Conservation (phyloP, 2,329 filamentous ascomycete species). For the Aphanoascus verrucosus region DNA sequence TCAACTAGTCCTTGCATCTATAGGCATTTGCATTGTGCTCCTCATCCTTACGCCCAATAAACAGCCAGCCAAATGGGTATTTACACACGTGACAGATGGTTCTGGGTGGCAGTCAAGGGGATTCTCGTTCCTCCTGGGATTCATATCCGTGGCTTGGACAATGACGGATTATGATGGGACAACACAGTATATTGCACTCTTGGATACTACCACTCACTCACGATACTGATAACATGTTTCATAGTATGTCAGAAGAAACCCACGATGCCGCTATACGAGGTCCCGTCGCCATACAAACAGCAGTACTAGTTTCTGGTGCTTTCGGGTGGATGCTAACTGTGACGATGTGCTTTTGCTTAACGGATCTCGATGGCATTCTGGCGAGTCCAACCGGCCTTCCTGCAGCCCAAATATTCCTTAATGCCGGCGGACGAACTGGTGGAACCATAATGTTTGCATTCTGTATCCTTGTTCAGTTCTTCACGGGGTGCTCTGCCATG, state of each 20-base stretch:
- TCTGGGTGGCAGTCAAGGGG: conserved; percentile 52
- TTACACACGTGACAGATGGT: conserved; percentile 50
- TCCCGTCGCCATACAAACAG: conserved; percentile 48
- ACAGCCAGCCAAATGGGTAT: conserved; percentile 50
- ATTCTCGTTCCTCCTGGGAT: conserved; percentile 53
- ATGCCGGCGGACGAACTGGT: conserved; percentile 48
- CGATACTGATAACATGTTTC: background rate
- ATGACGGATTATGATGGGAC: conserved; percentile 61
- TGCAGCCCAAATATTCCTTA: conserved; percentile 49
- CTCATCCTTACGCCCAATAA: conserved; percentile 50
- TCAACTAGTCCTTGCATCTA: conserved; percentile 45
- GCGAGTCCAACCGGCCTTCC: conserved; percentile 50
- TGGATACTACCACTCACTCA: background rate
- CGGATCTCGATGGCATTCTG: conserved; percentile 47
- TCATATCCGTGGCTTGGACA: conserved; percentile 39
- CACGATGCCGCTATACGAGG: conserved; percentile 52
- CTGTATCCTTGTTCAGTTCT: conserved; percentile 53
- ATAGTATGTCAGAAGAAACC: conserved; percentile 55
- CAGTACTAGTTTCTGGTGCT: conserved; percentile 49
- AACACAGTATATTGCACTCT: conserved; percentile 43
- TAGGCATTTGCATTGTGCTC: conserved; percentile 50
- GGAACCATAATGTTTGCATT: conserved; percentile 52
- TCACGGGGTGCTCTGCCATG: conserved; percentile 55
- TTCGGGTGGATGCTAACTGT: conserved; percentile 54
- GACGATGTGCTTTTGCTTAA: conserved; percentile 53